These are phyloP conservation scores for Chalaropsis thielavioides DNA, from an alignment of 2,329 filamentous ascomycete genomes.

Conservation along the genomic window DNA sequence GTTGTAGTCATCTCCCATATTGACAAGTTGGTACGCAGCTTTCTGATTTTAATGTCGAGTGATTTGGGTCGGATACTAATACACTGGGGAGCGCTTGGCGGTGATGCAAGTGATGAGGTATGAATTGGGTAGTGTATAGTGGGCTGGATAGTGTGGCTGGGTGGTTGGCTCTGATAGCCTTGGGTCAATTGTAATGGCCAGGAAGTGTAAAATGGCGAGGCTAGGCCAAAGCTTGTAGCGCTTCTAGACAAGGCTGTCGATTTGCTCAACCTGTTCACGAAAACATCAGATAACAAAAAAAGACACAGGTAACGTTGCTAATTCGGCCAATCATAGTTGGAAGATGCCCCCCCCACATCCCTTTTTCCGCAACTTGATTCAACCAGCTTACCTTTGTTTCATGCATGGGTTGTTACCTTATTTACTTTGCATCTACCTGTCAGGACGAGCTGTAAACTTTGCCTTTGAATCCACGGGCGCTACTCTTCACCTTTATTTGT, in stretches of 20 bases:
- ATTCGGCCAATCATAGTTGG: not conserved
- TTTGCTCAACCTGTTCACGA: not conserved
- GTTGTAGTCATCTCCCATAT: constrained; percentile 21
- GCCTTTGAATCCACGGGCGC: not conserved
- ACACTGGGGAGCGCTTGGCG: not conserved
- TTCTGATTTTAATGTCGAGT: too few species aligned
- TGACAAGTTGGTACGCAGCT: not conserved
- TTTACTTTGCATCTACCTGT: too few species aligned
- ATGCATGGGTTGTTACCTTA: too few species aligned
- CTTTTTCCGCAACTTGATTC: not conserved
- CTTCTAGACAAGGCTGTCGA: not conserved
- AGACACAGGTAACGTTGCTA: not conserved
- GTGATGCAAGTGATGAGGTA: not conserved
- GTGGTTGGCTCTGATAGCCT: not conserved
- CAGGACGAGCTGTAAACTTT: too few species aligned
- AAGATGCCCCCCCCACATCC: not conserved
- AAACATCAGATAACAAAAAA: not conserved
- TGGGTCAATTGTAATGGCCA: not conserved
- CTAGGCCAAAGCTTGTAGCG: not conserved
- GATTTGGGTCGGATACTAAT: too few species aligned
- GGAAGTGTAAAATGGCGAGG: not conserved
- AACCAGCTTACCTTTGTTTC: not conserved
- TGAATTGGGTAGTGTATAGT: not conserved
- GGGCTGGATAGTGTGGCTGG: not conserved
- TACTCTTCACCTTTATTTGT: not conserved